Percentiles rank a stretch among this genome's conserved stretches.
Conservation (phyloP, 164 flowering plant genomes). For the Piper betle region DNA sequence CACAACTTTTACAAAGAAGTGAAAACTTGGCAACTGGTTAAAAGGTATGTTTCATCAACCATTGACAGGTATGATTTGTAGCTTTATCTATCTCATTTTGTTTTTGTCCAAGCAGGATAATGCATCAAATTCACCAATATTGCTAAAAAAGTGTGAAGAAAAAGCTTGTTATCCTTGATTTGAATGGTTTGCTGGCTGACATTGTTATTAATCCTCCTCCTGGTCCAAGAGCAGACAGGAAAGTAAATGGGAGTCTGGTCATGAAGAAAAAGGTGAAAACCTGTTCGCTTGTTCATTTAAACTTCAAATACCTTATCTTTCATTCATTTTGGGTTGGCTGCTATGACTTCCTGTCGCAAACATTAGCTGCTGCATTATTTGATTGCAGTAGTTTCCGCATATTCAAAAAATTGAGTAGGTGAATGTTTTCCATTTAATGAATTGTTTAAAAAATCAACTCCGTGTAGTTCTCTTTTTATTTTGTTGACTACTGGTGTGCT, state of each 20-base stretch:
- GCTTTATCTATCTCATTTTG: neutral
- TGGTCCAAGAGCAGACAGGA: constrained; percentile 27
- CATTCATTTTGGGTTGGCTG: neutral
- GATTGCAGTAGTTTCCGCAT: no score
- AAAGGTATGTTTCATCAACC: neutral
- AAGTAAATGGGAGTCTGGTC: constrained; percentile 57
- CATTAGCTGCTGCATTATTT: no score
- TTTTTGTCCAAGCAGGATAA: neutral
- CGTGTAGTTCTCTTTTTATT: no score
- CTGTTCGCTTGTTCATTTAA: neutral
- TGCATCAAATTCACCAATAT: neutral
- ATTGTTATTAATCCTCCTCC: constrained; percentile 38
- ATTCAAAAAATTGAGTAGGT: no score
- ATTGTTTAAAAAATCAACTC: no score
- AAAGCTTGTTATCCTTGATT: constrained; percentile 79
- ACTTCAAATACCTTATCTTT: neutral
- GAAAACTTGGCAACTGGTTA: neutral
- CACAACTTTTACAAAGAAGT: neutral
- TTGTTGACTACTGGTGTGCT: no score
- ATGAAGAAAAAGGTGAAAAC: constrained; percentile 50
- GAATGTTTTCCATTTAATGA: no score
- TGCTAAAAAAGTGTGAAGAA: constrained; percentile 10
- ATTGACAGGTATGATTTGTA: no score
- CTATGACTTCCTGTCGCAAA: neutral
- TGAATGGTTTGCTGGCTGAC: constrained; percentile 83